A percentile compares a stretch with the other conserved stretches of the same genome.
Evolutionary conservation across 345 rosid genomes (phyloP).

Genomic region (Citrus glauca): DNA sequence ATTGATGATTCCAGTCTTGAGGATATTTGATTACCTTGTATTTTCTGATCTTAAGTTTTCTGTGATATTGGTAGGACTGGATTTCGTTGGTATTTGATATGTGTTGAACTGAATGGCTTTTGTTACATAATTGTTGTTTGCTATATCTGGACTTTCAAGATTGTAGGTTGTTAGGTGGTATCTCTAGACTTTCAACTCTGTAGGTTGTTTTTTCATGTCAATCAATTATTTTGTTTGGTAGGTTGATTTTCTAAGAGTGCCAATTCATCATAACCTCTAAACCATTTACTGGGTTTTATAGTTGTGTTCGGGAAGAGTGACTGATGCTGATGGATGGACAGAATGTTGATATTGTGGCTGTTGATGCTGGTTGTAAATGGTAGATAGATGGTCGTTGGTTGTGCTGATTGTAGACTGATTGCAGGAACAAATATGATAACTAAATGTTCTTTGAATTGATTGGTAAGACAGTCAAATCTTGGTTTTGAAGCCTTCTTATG

Average conservation of each 20-base stretch:
- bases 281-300: constrained; percentile 57
- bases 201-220: neutral
- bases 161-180: constrained; percentile 5
- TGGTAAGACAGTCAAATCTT: constrained; percentile 38
- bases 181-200: no score
- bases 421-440: constrained; percentile 18
- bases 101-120: constrained; percentile 25
- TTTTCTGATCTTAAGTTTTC: constrained; percentile 24
- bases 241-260: constrained; percentile 9
- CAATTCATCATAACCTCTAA: constrained; percentile 28
- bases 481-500: constrained; percentile 23
- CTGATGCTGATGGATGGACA: constrained; percentile 42
- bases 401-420: constrained; percentile 28
- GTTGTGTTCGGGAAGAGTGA: constrained; percentile 55
- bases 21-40: constrained; percentile 19
- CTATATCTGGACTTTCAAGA: constrained; percentile 12
- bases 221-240: constrained; percentile 7
- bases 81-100: constrained; percentile 23
- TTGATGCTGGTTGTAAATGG: constrained; percentile 61
- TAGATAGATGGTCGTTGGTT: constrained; percentile 56
- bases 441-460: constrained; percentile 26
- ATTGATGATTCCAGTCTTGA: constrained; percentile 25
- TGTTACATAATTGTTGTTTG: neutral
- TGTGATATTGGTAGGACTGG: constrained; percentile 32
- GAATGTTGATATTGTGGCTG: constrained; percentile 68